Base-by-base conservation (phyloP, 352 stramenopile species). In the Pythium folliculosum region DNA sequence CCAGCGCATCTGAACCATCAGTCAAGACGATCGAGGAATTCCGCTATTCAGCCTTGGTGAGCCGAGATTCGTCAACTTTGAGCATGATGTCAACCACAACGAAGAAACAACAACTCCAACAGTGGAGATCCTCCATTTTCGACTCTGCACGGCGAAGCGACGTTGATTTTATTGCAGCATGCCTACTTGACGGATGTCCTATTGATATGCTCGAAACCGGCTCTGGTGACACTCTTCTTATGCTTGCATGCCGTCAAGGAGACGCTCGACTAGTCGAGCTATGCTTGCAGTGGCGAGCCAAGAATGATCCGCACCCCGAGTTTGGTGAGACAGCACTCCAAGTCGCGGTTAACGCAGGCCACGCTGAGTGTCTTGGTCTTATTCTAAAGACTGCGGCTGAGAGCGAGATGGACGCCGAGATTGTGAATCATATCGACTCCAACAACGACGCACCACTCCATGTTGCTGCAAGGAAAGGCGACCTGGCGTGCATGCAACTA, bases 381-480 rank as follows among this genome's bases (percentile, higher is more conserved):
- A 65, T 95, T 17, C 73, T 95, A 21, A 74, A 73, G 2, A 94
- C 86, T 0, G 88, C 88, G 8, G 88, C 88, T 22, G 90, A 90
- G 25, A 95, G 88, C 54, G 82, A 92, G 6, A 94, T 95, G 88
- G 88, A 94, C 61, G 79, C 84, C 10, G 86, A 92, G 63, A 94
- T 95, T 45, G 88, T 94, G 7, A 95, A 94, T 55, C 86, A 95
- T 63, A 91, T 94, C 50, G 84, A 94, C 60, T 80, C 83, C 9
- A 82, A 82, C 43, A 94, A 89, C 32, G 82, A 95, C 47, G 86
- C 88, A 1, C 88, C 88, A 9, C 77, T 95, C 10, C 88, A 95
- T 53, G 84, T 95, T 23, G 86, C 88, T 21, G 84, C 82, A 5
- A 65, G 82, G 1, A 77, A 87, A 19, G 88, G 88, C 19, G 88